Percentiles rank a stretch among this genome's conserved stretches.
Evolutionary conservation across 2,329 filamentous ascomycete genomes (phyloP).

Genomic region (Metarhizium sp.): DNA sequence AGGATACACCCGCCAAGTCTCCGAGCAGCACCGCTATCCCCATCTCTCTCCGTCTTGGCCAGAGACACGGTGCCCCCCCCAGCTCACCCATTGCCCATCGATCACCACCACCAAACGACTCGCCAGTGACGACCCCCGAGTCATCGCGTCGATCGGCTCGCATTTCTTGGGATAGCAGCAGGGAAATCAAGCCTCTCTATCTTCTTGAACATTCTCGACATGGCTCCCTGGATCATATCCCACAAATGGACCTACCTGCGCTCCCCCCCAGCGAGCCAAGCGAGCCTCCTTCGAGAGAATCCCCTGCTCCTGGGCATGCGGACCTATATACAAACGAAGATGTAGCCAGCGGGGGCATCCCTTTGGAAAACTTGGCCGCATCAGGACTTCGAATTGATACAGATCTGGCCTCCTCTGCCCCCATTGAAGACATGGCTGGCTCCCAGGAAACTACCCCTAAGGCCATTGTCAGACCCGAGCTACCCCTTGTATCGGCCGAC

Average conservation of each 20-base stretch:
- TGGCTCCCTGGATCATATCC: constrained; percentile 21
- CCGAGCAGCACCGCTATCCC: constrained; percentile 51
- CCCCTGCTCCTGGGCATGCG: constrained; percentile 22
- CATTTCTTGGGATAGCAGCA: constrained; percentile 52
- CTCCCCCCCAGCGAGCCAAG: constrained; percentile 33
- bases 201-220: constrained; percentile 58
- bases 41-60: constrained; percentile 43
- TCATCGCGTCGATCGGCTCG: constrained; percentile 32
- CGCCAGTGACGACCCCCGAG: constrained; percentile 25
- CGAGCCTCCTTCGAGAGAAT: constrained; percentile 20
- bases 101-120: constrained; percentile 30
- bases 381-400: constrained; percentile 33
- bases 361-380: constrained; percentile 11
- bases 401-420: constrained; percentile 17
- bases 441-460: constrained; percentile 63
- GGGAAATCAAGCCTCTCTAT: constrained; percentile 73
- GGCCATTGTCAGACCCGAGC: constrained; percentile 32
- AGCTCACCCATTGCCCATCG: constrained; percentile 30
- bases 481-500: constrained; percentile 14
- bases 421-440: constrained; percentile 39
- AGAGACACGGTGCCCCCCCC: constrained; percentile 28
- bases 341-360: constrained; percentile 16
- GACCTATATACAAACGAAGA: constrained; percentile 17
- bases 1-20: constrained; percentile 38
- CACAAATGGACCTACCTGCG: constrained; percentile 34